These are phyloP conservation scores for Skeletonema marinoi DNA, from an alignment of 108 stramenopile species.

Conservation along the genomic window DNA sequence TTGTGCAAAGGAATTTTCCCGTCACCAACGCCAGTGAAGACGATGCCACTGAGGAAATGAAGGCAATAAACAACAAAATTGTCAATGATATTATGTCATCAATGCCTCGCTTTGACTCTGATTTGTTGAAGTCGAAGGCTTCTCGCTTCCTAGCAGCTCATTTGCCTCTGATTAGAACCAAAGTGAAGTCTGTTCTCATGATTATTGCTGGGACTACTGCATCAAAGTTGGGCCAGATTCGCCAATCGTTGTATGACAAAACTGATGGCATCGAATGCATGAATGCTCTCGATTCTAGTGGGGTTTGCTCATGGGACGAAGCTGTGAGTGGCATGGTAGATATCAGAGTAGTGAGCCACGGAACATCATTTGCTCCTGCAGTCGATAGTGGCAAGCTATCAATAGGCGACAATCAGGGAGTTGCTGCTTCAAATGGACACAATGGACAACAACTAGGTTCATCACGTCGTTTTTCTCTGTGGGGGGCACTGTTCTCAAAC, in stretches of 20 bases:
- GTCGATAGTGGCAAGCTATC: not conserved
- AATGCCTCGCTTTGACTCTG: constrained; percentile 71
- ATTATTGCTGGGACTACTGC: constrained; percentile 88
- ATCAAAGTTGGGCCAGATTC: constrained; percentile 80
- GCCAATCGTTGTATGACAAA: constrained; percentile 87
- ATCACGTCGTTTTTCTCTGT: constrained; percentile 73
- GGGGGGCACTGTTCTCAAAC: constrained; percentile 83
- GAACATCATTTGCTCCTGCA: constrained; percentile 20
- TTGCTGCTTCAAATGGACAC: not conserved
- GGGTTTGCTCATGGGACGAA: constrained; percentile 79
- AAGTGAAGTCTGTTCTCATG: constrained; percentile 78
- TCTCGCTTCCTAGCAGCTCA: constrained; percentile 84
- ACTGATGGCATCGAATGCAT: constrained; percentile 82
- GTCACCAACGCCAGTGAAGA: not conserved
- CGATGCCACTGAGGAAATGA: not conserved
- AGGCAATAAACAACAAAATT: not conserved
- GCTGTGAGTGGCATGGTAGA: constrained; percentile 80
- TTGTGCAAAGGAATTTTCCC: constrained; percentile 68
- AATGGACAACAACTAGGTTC: not conserved
- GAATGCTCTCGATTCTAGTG: constrained; percentile 47
- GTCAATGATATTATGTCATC: constrained; percentile 56
- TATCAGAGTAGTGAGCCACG: constrained; percentile 61
- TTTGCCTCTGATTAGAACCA: constrained; percentile 81
- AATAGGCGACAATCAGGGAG: constrained; percentile 13
- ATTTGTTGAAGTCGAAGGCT: constrained; percentile 62